Base-by-base conservation (phyloP, 2,329 filamentous ascomycete species). In the Aspergillus fumigatiaffinis region DNA sequence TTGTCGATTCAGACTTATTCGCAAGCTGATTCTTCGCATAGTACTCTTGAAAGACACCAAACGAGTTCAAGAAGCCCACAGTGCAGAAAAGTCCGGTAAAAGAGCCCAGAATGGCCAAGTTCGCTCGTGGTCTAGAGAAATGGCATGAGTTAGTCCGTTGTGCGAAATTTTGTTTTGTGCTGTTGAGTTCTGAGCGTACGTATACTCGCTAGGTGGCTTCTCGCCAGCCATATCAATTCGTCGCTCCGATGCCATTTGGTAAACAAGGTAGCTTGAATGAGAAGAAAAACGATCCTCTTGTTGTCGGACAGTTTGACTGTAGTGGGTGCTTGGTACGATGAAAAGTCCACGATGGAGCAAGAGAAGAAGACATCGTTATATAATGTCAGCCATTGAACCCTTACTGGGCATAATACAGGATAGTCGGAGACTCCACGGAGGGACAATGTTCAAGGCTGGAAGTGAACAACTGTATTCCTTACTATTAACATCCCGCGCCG, bases 31-130 rank as follows among this genome's bases (percentile, higher is more conserved):
- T 53, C 10, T 57, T 53, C 2, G 59, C 52, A 44, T 75, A 75
- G 57, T 72, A 72, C 28, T 68, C 65, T 56, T 75, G 56, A 51
- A 75, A 75, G 0, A 74, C 58, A 3, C 72, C 72, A 42, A 75
- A 76, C 0, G 72, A 68, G 57, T 75, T 75, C 26, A 73, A 54
- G 42, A 76, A 76, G 1, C 73, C 73, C 1, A 74, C 71, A 0
- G 71, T 73, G 58, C 73, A 75, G 54, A 76, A 76, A 0, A 69
- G 46, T 8, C 64, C 65, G 1, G 65, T 60, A 6, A 64, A 68
- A 4, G 71, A 66, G 1, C 73, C 74, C 9, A 67, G 20, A 14
- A 76, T 58, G 2, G 66, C 59, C 6, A 73, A 55, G 44, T 64
- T 67, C 51, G 70, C 64, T 35, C 63, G 63, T 3, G 60, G 54